phyloP scores from a whole-genome alignment of 164 flowering plant genomes.

The Berberis vulgaris region DNA sequence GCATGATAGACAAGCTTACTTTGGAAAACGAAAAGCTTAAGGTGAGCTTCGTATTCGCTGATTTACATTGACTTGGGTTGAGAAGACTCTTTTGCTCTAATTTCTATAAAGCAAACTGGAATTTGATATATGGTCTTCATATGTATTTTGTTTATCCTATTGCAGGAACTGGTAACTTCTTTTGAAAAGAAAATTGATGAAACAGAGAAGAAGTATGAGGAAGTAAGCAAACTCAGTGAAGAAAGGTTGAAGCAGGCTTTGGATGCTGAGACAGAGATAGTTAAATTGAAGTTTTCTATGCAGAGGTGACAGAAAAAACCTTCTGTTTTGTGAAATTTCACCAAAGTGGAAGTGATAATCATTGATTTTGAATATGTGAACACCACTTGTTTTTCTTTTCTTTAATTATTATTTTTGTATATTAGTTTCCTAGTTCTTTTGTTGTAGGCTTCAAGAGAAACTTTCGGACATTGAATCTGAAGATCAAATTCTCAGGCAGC shows the following conservation, averaged over 20 bases:
- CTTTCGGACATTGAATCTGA: constrained; percentile 72
- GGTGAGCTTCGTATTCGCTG: constrained; percentile 1
- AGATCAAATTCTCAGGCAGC: constrained; percentile 70
- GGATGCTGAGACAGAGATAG: constrained; percentile 77
- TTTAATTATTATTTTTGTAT: not conserved
- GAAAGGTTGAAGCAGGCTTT: constrained; percentile 83
- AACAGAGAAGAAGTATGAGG: constrained; percentile 78
- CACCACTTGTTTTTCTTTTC: not conserved
- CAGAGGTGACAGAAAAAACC: constrained; percentile 46
- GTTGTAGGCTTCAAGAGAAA: constrained; percentile 75
- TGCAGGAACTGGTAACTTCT: constrained; percentile 54
- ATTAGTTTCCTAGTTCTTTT: not conserved
- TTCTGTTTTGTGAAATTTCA: not conserved
- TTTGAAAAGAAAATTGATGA: constrained; percentile 87
- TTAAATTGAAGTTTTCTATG: constrained; percentile 72
- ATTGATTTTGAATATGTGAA: not conserved
- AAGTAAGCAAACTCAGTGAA: constrained; percentile 74
- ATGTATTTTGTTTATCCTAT: not conserved
- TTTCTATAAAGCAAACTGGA: too few relatives aligned
- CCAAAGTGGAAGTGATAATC: not conserved
- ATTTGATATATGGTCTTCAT: too few relatives aligned
- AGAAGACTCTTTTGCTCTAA: too few relatives aligned
- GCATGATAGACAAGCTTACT: constrained; percentile 51
- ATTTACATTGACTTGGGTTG: not conserved
- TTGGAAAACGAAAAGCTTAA: constrained; percentile 73